Evolutionary conservation across 805 yeast species (phyloP), one percentile per base, ranked within the genome.

Genomic region (Isabelozyma heimii): DNA sequence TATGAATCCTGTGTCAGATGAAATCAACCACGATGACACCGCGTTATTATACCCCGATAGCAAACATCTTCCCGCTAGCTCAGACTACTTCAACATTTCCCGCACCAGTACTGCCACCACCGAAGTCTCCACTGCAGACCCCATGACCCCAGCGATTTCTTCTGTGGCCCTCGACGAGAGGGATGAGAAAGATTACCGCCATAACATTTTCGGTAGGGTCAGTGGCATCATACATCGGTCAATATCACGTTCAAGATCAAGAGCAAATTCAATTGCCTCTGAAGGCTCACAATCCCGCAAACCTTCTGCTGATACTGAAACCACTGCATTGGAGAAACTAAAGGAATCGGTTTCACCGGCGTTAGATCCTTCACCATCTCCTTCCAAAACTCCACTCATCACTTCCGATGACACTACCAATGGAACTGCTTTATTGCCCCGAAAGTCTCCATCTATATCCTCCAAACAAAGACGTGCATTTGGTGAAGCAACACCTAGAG

Each of bases 181-280:
- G n/a, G 43, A 40, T 40, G 43, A 40, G 48, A 43, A 51, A 40
- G 52, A 51, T 41, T 47, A 54, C 35, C 58, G 65, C 35, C 63
- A 58, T 46, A 60, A 58, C 44, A 44, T 66, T 12, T 57, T 70
- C 38, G 69, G 72, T 17, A 69, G 65, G 46, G 67, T 69, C 24
- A 59, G 71, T 6, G 69, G 67, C 14, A 50, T 67, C 43, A 57
- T 70, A 42, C 68, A 65, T 14, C 53, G 55, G 40, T 53, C 70
- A 5, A 42, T 65, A 2, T 41, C 59, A 10, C 44, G 60, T 30
- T 58, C 63, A 40, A 35, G 59, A 27, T 52, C 49, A 35, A 51
- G 50, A 41, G 46, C 55, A 15, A 20, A 50, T 5, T 51, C 56
- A 27, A 37, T 33, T 5, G 40, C 43, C 28, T 38, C 50, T 12